A percentile compares a stretch with the other conserved stretches of the same genome.
These are phyloP conservation scores for Mucor plumbeus DNA, from an alignment of 371 early-diverging fungal genomes.

Conservation along the genomic window DNA sequence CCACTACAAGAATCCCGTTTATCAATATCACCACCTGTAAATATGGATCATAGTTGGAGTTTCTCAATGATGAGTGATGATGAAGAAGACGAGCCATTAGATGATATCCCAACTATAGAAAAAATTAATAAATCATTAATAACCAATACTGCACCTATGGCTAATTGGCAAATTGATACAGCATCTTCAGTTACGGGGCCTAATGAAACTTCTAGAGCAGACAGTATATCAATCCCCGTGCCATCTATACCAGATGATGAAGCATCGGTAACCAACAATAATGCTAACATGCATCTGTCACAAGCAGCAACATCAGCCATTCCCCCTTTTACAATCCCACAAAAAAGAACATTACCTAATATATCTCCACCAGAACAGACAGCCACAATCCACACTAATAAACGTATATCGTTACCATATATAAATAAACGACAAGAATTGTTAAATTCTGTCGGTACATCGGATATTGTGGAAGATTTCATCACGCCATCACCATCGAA, in stretches of 20 bases:
- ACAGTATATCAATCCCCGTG: background rate
- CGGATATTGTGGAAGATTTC: background rate
- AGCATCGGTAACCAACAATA: background rate
- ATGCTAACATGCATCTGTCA: background rate
- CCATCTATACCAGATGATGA: background rate
- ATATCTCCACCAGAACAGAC: background rate
- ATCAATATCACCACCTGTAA: background rate
- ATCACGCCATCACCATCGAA: background rate
- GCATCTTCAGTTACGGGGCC: background rate
- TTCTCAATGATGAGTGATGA: slow-evolving; percentile 7
- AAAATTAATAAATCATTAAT: background rate
- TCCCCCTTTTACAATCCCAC: background rate
- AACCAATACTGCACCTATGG: background rate
- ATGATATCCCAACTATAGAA: background rate
- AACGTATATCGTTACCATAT: background rate
- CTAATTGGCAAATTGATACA: slow-evolving; percentile 10
- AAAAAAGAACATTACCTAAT: background rate
- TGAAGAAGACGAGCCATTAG: slow-evolving; percentile 4
- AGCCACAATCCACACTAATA: background rate
- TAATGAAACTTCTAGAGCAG: background rate
- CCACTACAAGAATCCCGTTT: background rate
- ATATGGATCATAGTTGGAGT: background rate
- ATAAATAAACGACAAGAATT: background rate
- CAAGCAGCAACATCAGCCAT: background rate
- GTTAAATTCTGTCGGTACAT: background rate